Conservation (phyloP, 2,329 filamentous ascomycete genomes). For the Thielaviopsis musarum region DNA sequence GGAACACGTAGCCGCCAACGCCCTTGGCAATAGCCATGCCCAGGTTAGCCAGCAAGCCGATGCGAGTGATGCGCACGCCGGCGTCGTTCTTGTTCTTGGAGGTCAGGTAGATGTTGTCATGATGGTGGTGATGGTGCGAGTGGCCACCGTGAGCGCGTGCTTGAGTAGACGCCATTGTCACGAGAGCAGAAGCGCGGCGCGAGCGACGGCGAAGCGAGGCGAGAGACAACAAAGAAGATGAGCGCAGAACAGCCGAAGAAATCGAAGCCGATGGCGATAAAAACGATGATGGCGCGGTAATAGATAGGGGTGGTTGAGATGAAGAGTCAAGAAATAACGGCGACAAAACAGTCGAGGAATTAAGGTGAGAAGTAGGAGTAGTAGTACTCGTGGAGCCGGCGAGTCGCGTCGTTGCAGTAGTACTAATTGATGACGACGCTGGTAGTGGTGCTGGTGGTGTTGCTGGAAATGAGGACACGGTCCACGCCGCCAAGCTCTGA, state of each 20-base stretch:
- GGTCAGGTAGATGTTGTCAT: conserved; percentile 85
- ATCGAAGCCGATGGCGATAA: conserved; percentile 4
- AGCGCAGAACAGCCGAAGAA: conserved; percentile 11
- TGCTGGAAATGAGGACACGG: not conserved
- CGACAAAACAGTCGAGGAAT: no score
- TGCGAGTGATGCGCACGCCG: conserved; percentile 41
- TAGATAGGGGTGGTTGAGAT: no score
- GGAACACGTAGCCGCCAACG: conserved; percentile 80
- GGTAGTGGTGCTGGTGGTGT: not conserved
- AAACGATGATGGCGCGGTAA: not conserved
- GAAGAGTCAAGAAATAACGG: no score
- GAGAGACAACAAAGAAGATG: not conserved
- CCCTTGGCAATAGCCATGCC: conserved; percentile 91
- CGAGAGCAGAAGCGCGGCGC: conserved; percentile 2
- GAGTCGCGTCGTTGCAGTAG: not conserved
- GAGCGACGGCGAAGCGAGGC: conserved; percentile 2
- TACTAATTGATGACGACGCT: conserved; percentile 3
- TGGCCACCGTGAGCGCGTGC: conserved; percentile 7
- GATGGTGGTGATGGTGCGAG: conserved; percentile 53
- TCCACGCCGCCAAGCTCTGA: not conserved
- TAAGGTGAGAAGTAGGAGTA: no score
- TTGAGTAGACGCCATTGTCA: conserved; percentile 3
- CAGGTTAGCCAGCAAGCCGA: conserved; percentile 59
- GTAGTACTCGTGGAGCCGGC: not conserved
- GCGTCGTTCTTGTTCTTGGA: conserved; percentile 64